A percentile compares a stretch with the other conserved stretches of the same genome.
phyloP scores from a whole-genome alignment of 176 grass and related monocot genomes.

The Saccharum spontaneum region DNA sequence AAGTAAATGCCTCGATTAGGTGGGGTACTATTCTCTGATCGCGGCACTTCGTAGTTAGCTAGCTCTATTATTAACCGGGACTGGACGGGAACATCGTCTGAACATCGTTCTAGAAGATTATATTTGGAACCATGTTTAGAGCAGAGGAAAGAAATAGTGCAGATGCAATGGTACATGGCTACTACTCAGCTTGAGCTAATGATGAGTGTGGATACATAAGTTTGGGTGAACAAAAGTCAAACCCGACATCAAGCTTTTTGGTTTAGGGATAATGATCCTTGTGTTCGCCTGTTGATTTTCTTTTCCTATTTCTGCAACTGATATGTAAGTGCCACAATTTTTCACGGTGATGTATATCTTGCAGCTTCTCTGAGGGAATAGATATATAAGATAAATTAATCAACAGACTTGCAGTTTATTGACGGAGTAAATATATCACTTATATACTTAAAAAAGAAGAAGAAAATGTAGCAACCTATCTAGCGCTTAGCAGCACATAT shows the following conservation, averaged over 20 bases:
- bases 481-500: neutral
- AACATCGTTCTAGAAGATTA: neutral
- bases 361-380: neutral
- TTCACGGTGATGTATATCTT: neutral
- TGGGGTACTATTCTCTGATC: neutral
- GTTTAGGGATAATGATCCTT: neutral
- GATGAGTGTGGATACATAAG: neutral
- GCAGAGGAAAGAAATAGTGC: neutral
- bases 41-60: constrained; percentile 9
- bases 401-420: neutral
- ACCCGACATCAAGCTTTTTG: neutral
- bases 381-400: neutral
- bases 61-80: neutral
- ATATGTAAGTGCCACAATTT: neutral
- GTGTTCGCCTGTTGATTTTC: neutral
- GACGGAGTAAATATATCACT: neutral
- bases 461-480: neutral
- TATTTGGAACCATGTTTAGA: neutral
- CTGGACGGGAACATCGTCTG: neutral
- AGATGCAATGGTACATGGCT: neutral
- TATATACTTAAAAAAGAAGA: neutral
- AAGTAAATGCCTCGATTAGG: constrained; percentile 26
- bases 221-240: neutral
- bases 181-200: neutral
- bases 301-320: neutral